Evolutionary conservation across 176 grass and related monocot species (phyloP), one percentile per base, ranked within the genome.

Genomic region (Aegilops umbellulata): DNA sequence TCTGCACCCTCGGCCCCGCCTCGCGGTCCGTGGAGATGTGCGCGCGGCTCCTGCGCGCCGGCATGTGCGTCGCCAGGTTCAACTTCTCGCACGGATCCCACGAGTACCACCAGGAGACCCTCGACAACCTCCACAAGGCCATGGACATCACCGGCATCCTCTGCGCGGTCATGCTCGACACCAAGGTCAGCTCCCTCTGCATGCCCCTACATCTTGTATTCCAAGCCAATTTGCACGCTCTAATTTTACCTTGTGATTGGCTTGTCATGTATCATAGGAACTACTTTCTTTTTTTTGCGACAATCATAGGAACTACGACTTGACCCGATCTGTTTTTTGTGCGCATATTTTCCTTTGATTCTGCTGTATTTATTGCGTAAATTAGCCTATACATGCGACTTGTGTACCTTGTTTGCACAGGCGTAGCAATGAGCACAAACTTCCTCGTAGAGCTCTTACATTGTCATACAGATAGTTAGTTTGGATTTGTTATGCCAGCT

Each of bases 71-170:
- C 32, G 93, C 95, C 1, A 79, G 95, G 34, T 98, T 98, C 87
- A 98, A 98, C 85, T 98, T 98, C 91, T 98, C 95, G 24, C 95
- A 95, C 60, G 95, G 95, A 41, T 95, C 95, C 3, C 91, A 92
- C 77, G 93, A 86, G 34, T 98, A 98, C 77, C 95, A 95, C 83
- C 85, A 98, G 80, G 89, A 98, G 87, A 95, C 95, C 38, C 91
- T 98, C 19, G 85, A 93, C 23, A 95, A 98, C 68, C 95, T 98
- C 62, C 95, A 84, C 25, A 58, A 61, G 49, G 91, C 93, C 70
- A 95, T 95, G 91, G 95, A 92, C 0, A 41, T 85, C 73, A 98
- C 93, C 32, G 89, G 93, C 42, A 80, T 97, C 44, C 87, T 94
- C 62, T 97, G 95, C 90, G 95, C 95, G 86, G 92, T 93, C 73